Evolutionary conservation across 768 basidiomycete species (phyloP).

Genomic region (Hypsizygus marmoreus): DNA sequence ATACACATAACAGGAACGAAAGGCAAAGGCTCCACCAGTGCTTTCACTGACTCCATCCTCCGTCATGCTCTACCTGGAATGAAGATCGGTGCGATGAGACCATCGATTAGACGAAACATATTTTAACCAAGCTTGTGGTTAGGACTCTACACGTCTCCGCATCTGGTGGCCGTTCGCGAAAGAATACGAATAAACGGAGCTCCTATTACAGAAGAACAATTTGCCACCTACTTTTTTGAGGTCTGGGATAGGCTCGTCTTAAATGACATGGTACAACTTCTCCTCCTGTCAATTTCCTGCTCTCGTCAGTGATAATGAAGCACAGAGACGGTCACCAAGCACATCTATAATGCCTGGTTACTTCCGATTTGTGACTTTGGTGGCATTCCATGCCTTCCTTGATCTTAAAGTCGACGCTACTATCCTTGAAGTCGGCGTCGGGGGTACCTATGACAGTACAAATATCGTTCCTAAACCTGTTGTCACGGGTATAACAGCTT

Average conservation of each 20-base stretch:
- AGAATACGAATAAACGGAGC: constrained; percentile 91
- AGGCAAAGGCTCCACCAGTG: constrained; percentile 96
- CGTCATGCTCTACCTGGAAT: constrained; percentile 71
- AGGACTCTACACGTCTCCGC: constrained; percentile 97
- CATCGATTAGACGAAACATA: neutral
- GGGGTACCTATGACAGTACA: constrained; percentile 92
- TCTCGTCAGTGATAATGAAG: constrained; percentile 3
- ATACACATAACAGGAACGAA: constrained; percentile 98
- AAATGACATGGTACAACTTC: constrained; percentile 54
- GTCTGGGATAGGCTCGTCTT: constrained; percentile 85
- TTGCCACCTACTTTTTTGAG: constrained; percentile 92
- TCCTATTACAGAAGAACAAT: constrained; percentile 86
- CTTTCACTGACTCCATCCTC: constrained; percentile 87
- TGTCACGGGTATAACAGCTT: constrained; percentile 86
- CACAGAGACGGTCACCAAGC: constrained; percentile 47
- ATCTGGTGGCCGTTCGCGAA: constrained; percentile 94
- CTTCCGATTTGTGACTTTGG: constrained; percentile 89
- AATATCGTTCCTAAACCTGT: constrained; percentile 91
- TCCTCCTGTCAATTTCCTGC: neutral
- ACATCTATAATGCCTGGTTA: constrained; percentile 84
- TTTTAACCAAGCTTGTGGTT: constrained; percentile 3
- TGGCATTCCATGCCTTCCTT: constrained; percentile 90
- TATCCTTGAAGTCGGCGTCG: constrained; percentile 94
- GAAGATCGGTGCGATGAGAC: constrained; percentile 70
- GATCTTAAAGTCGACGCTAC: constrained; percentile 85